Conservation (phyloP, 2,329 filamentous ascomycete species). For the Epichloe typhina region DNA sequence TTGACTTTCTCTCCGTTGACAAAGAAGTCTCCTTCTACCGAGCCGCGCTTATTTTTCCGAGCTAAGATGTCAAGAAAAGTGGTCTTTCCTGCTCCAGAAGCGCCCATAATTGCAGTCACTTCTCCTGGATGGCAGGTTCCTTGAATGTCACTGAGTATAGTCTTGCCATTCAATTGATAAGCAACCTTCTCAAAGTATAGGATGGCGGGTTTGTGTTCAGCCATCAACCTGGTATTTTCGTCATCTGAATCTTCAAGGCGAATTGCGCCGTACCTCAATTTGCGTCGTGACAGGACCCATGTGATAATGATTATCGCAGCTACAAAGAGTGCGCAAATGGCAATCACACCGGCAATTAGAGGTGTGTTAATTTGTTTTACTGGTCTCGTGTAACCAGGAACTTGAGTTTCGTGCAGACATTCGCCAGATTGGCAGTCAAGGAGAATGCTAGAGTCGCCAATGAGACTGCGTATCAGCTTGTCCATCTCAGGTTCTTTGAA, state of each 20-base stretch:
- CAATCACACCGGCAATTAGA: constrained; percentile 87
- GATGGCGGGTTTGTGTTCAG: constrained; percentile 81
- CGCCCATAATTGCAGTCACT: constrained; percentile 94
- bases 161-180: constrained; percentile 76
- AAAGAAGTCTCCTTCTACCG: constrained; percentile 67
- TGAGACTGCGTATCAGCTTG: constrained; percentile 72
- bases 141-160: constrained; percentile 67
- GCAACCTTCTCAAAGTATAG: constrained; percentile 80
- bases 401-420: constrained; percentile 83
- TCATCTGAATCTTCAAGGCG: constrained; percentile 82
- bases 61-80: constrained; percentile 94
- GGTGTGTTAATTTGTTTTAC: constrained; percentile 95
- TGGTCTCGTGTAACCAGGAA: constrained; percentile 79
- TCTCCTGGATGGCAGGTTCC: constrained; percentile 92
- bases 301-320: constrained; percentile 72
- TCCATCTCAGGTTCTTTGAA: constrained; percentile 94
- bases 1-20: constrained; percentile 85
- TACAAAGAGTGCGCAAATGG: constrained; percentile 71
- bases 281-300: constrained; percentile 79
- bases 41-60: constrained; percentile 88
- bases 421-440: constrained; percentile 76
- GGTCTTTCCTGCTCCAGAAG: constrained; percentile 93
- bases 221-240: constrained; percentile 73
- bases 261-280: constrained; percentile 57
- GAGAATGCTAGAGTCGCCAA: constrained; percentile 82